Base-by-base conservation (phyloP, 176 grass and related monocot species). In the Oropetium thomaeum region DNA sequence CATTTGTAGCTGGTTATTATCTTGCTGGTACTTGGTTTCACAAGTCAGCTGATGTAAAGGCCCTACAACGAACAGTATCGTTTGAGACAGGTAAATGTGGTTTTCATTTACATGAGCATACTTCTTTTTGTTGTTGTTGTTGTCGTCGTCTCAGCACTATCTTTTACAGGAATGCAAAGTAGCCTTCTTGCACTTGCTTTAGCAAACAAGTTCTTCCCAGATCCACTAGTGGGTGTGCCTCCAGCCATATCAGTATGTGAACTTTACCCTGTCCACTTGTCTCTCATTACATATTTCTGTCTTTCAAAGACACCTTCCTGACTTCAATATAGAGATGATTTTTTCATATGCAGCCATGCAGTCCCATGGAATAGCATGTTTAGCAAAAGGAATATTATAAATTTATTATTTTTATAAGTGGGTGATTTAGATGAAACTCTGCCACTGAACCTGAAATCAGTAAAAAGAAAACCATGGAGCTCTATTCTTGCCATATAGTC, bases 171-270 rank as follows among this genome's bases (percentile, higher is more conserved):
- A 25, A 97, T 97, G 95, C 95, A 97, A 83, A 97, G 95, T 75
- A 97, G 95, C 83, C 95, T 97, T 65, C 89, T 97, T 75, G 95
- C 96, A 74, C 91, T 98, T 92, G 91, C 96, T 68, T 90, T 98
- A 81, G 96, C 96, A 89, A 98, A 98, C 74, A 98, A 73, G 58
- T 94, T 98, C 77, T 98, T 98, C 67, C 79, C 88, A 67, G 91
- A 98, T 63, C 96, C 96, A 62, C 86, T 98, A 55, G 96, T 98
- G 68, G 96, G 96, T 70, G 95, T 98, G 54, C 91, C 95, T 77
- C 91, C 95, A 63, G 95, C 95, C 19, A 62, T 94, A 71, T 98
- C 95, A 13, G 95, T 98, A 91, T 81, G 91, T 88, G 26, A 45
- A 33, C 34, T 79, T 77, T 22, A 41, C 3, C 29, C 20, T 61